A percentile compares a stretch with the other conserved stretches of the same genome.
Evolutionary conservation across 2,329 filamentous ascomycete species (phyloP).

Genomic region (Phyllosticta citribraziliensis): DNA sequence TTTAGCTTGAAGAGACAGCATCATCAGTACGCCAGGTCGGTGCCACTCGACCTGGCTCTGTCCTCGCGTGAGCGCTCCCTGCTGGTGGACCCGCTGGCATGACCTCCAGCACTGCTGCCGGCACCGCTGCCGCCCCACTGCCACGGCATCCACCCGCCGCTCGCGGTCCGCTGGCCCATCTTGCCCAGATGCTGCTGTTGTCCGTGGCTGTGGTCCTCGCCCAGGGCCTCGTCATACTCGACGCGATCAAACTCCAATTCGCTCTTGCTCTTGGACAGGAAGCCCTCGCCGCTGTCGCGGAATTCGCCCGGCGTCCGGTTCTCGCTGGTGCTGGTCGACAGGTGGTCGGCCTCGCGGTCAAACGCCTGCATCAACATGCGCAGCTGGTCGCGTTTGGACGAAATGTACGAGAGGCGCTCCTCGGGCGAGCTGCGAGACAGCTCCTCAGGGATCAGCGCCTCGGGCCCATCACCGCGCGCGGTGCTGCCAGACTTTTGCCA

Average conservation of each 20-base stretch:
- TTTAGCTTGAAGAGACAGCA: neutral
- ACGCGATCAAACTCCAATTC: constrained; percentile 87
- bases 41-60: constrained; percentile 5
- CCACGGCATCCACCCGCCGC: constrained; percentile 42
- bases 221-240: constrained; percentile 53
- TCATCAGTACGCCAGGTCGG: constrained; percentile 8
- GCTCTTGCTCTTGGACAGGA: constrained; percentile 70
- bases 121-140: constrained; percentile 29
- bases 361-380: constrained; percentile 65
- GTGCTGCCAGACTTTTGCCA: constrained; percentile 33
- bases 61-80: constrained; percentile 8
- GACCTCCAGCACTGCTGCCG: neutral
- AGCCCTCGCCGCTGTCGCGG: constrained; percentile 39
- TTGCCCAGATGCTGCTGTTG: constrained; percentile 13
- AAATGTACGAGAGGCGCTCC: constrained; percentile 65
- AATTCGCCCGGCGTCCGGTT: constrained; percentile 32
- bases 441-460: constrained; percentile 58
- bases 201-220: constrained; percentile 8
- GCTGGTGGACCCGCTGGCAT: neutral
- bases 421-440: constrained; percentile 48
- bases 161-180: constrained; percentile 22
- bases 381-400: constrained; percentile 69
- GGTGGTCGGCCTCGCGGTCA: constrained; percentile 63
- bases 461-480: neutral
- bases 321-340: constrained; percentile 27